Conservation (phyloP, 768 basidiomycete species). For the Xerocomellus intermedius region DNA sequence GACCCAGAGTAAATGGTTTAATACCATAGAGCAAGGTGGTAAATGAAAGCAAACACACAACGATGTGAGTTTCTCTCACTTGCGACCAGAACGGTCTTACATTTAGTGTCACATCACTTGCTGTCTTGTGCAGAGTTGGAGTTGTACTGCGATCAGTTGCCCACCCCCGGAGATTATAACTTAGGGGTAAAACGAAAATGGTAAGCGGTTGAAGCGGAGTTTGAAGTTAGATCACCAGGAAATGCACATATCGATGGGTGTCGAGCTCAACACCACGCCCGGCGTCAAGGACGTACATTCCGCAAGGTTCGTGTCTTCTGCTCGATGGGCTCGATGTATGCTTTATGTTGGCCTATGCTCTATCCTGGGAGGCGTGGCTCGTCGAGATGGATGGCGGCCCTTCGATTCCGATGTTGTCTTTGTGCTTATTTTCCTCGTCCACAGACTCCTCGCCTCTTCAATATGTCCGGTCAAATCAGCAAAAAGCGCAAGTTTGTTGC, state of each 20-base stretch:
- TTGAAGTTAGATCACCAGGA: constrained; percentile 16
- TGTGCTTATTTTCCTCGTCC: constrained; percentile 18
- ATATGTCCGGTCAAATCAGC: constrained; percentile 87
- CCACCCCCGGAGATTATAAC: constrained; percentile 2
- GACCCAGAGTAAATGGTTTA: not conserved
- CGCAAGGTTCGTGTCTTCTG: constrained; percentile 24
- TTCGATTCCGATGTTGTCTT: constrained; percentile 18
- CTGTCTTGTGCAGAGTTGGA: constrained; percentile 2
- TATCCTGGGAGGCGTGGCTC: not conserved
- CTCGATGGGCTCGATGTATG: not conserved
- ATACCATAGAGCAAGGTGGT: not conserved
- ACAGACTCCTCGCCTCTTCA: constrained; percentile 28
- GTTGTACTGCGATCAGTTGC: not conserved
- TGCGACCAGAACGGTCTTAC: not conserved
- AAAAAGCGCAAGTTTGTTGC: constrained; percentile 99
- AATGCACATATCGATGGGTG: constrained; percentile 7
- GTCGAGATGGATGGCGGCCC: constrained; percentile 21
- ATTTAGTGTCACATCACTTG: not conserved
- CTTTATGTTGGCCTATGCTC: not conserved
- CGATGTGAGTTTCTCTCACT: not conserved
- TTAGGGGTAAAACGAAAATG: constrained; percentile 11
- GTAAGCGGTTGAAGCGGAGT: constrained; percentile 22
- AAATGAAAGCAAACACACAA: not conserved
- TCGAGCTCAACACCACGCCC: constrained; percentile 19
- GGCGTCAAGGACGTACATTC: constrained; percentile 18